A percentile compares a stretch with the other conserved stretches of the same genome.
Conservation (phyloP, 2,329 filamentous ascomycete genomes). For the Ophiostoma australiae region DNA sequence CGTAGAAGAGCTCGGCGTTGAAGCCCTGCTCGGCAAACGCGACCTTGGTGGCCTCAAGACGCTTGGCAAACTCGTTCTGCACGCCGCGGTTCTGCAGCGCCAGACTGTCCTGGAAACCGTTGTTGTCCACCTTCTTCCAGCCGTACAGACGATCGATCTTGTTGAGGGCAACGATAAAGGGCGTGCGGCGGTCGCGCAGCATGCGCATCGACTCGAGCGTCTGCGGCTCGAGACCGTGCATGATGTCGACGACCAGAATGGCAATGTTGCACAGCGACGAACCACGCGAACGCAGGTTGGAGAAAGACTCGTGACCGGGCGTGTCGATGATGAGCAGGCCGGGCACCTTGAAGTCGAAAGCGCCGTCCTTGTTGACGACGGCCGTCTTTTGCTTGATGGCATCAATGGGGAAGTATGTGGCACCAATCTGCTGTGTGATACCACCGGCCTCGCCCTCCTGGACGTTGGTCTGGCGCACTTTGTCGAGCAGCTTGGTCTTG, state of each 20-base stretch:
- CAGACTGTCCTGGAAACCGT: slow-evolving; percentile 92
- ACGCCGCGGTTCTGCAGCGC: slow-evolving; percentile 86
- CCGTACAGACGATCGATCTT: slow-evolving; percentile 99
- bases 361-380: slow-evolving; percentile 84
- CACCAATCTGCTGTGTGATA: slow-evolving; percentile 99
- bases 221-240: slow-evolving; percentile 97
- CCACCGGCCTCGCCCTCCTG: slow-evolving; percentile 98
- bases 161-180: slow-evolving; percentile 97
- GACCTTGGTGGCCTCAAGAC: slow-evolving; percentile 84
- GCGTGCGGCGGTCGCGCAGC: slow-evolving; percentile 87
- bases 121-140: slow-evolving; percentile 98
- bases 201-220: slow-evolving; percentile 96
- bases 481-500: slow-evolving; percentile 98
- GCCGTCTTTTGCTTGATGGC: slow-evolving; percentile 87
- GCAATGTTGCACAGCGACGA: slow-evolving; percentile 99
- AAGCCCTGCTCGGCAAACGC: slow-evolving; percentile 95
- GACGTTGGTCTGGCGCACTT: slow-evolving; percentile 96
- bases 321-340: slow-evolving; percentile 97
- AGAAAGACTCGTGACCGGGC: slow-evolving; percentile 99
- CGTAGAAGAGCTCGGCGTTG: slow-evolving; percentile 93
- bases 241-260: slow-evolving; percentile 97
- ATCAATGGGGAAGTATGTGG: slow-evolving; percentile 96
- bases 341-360: slow-evolving; percentile 95
- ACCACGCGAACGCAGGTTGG: slow-evolving; percentile 91
- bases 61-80: slow-evolving; percentile 88